These are phyloP conservation scores for Chimonanthus salicifolius DNA, from an alignment of 164 flowering plant species.

Conservation along the genomic window DNA sequence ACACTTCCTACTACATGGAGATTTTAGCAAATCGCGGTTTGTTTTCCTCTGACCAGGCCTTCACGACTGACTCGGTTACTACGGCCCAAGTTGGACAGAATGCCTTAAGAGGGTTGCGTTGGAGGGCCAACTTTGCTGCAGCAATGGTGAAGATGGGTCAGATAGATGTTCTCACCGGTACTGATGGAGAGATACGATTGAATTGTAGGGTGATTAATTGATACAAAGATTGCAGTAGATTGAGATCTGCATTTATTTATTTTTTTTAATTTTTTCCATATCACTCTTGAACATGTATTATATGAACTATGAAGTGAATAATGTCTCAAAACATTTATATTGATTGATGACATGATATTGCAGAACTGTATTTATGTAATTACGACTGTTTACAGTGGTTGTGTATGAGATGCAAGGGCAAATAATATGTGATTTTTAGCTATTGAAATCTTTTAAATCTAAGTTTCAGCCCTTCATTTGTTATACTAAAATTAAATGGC, in stretches of 20 bases:
- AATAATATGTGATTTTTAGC: no score
- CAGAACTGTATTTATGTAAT: no score
- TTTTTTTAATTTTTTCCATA: no score
- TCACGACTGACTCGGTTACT: slow-evolving; percentile 29
- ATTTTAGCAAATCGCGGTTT: slow-evolving; percentile 29
- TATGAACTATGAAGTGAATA: neutral
- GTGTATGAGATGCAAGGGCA: no score
- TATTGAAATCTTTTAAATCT: no score
- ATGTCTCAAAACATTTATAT: neutral
- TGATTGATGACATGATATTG: neutral
- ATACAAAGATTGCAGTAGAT: neutral
- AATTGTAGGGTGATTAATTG: slow-evolving; percentile 45
- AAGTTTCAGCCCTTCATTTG: no score
- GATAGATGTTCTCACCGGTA: slow-evolving; percentile 44
- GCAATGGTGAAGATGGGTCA: slow-evolving; percentile 70
- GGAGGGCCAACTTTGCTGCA: slow-evolving; percentile 37
- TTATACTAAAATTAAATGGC: no score
- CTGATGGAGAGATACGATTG: slow-evolving; percentile 42
- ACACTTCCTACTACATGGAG: slow-evolving; percentile 31
- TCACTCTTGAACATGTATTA: neutral
- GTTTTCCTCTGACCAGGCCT: slow-evolving; percentile 54
- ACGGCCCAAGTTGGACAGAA: slow-evolving; percentile 31
- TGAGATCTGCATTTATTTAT: neutral
- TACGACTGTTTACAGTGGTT: no score
- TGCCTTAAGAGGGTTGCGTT: slow-evolving; percentile 24